Evolutionary conservation across 768 basidiomycete species (phyloP).

Genomic region (Boletus rufocinnamomeus): DNA sequence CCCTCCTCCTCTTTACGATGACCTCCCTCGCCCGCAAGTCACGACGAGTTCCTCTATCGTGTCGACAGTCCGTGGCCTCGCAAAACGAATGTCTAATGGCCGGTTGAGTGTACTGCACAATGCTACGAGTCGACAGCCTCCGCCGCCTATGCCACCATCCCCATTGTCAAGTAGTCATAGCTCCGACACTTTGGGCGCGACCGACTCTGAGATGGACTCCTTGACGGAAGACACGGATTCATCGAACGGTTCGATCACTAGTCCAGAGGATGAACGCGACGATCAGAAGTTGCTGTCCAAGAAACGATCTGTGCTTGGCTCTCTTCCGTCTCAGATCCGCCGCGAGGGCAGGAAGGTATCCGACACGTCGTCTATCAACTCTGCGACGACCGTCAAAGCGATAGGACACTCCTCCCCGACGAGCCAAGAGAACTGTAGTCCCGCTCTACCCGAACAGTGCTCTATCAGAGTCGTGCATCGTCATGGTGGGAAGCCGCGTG

Average conservation of each 20-base stretch:
- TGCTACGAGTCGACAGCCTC: conserved; percentile 19
- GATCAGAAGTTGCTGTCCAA: conserved; percentile 19
- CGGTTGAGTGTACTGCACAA: conserved; percentile 37
- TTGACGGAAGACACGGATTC: conserved; percentile 65
- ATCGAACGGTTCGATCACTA: conserved; percentile 51
- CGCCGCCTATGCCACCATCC: conserved; percentile 25
- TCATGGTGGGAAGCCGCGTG: conserved; percentile 27
- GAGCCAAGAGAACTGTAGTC: conserved; percentile 19
- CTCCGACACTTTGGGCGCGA: conserved; percentile 46
- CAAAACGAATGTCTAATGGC: conserved; percentile 53
- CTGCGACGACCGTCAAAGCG: conserved; percentile 39
- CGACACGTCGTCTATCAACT: conserved; percentile 36
- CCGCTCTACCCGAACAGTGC: conserved; percentile 16
- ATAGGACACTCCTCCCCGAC: conserved; percentile 26
- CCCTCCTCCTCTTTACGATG: conserved; percentile 45
- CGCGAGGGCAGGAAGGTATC: conserved; percentile 43
- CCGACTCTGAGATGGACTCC: conserved; percentile 61
- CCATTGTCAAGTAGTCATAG: conserved; percentile 43
- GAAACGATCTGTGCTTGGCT: conserved; percentile 49
- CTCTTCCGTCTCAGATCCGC: conserved; percentile 47
- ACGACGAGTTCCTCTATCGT: conserved; percentile 41
- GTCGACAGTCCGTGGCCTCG: conserved; percentile 59
- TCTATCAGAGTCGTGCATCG: conserved; percentile 33
- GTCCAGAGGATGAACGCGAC: conserved; percentile 48
- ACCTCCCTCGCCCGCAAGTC: conserved; percentile 23